Conservation (phyloP, 108 stramenopile genomes). For the Hondaea fermentalgiana region DNA sequence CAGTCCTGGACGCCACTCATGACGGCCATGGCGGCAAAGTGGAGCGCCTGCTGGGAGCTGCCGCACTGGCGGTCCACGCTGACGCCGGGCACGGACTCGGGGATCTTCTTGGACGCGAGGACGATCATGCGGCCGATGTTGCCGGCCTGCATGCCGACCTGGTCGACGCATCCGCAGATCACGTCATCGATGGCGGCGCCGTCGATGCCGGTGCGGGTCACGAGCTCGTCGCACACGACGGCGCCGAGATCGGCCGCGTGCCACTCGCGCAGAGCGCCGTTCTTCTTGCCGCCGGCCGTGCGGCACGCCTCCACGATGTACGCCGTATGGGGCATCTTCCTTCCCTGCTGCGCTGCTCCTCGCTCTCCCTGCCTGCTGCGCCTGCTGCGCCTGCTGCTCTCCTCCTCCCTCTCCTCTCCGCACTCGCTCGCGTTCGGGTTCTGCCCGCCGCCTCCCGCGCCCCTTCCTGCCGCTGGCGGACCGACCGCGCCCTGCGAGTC, state of each 20-base stretch:
- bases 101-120: slow-evolving; percentile 14
- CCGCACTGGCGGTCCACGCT: slow-evolving; percentile 55
- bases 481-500: no score
- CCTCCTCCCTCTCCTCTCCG: no score
- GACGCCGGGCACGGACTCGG: slow-evolving; percentile 37
- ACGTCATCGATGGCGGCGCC: slow-evolving; percentile 30
- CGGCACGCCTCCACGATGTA: slow-evolving; percentile 5
- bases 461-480: no score
- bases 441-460: no score
- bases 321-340: background rate
- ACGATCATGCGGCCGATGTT: slow-evolving; percentile 33
- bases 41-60: slow-evolving; percentile 45
- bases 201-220: slow-evolving; percentile 17
- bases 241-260: background rate
- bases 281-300: slow-evolving; percentile 10
- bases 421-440: no score
- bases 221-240: slow-evolving; percentile 14
- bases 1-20: slow-evolving; percentile 28
- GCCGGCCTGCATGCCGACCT: slow-evolving; percentile 20
- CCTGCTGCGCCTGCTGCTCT: no score
- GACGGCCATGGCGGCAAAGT: slow-evolving; percentile 42
- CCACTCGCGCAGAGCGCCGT: slow-evolving; percentile 20
- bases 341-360: background rate
- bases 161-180: slow-evolving; percentile 25
- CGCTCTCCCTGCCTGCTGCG: background rate